Evolutionary conservation across 495 filamentous ascomycete species (phyloP).

Genomic region (Penicillium canariense): DNA sequence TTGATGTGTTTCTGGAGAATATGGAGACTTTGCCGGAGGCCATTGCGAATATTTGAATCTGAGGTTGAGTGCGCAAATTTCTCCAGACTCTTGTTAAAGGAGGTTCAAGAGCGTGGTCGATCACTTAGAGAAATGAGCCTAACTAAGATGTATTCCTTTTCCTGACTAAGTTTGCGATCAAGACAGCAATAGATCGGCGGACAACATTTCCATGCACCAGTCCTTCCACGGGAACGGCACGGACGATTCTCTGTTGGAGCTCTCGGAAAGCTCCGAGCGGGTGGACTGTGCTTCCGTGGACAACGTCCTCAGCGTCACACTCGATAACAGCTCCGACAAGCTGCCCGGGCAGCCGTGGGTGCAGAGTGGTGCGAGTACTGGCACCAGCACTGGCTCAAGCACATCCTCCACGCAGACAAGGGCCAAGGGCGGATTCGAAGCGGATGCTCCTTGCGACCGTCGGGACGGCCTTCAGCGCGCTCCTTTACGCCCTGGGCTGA

Average conservation of each 20-base stretch:
- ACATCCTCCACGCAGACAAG: constrained; percentile 3
- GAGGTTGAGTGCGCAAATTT: not conserved
- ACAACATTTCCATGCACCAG: constrained; percentile 66
- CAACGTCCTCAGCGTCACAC: constrained; percentile 14
- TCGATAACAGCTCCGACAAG: constrained; percentile 16
- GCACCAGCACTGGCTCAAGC: constrained; percentile 8
- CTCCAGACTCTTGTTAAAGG: not conserved
- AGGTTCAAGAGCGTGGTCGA: no score
- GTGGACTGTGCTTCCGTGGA: constrained; percentile 19
- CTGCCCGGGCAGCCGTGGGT: constrained; percentile 25
- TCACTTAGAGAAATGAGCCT: no score
- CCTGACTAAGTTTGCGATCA: no score
- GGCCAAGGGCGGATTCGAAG: not conserved
- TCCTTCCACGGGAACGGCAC: constrained; percentile 60
- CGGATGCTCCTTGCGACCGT: constrained; percentile 8
- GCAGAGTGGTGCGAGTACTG: constrained; percentile 5
- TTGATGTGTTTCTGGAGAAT: constrained; percentile 47
- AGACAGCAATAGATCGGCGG: constrained; percentile 26
- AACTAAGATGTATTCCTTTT: no score
- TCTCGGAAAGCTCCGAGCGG: constrained; percentile 27
- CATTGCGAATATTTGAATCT: constrained; percentile 12
- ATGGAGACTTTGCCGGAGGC: constrained; percentile 30
- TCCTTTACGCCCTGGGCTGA: constrained; percentile 6
- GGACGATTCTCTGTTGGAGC: constrained; percentile 64
- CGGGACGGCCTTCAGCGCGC: not conserved